Evolutionary conservation across 495 filamentous ascomycete genomes (phyloP).

Genomic region (Tirmania nivea): DNA sequence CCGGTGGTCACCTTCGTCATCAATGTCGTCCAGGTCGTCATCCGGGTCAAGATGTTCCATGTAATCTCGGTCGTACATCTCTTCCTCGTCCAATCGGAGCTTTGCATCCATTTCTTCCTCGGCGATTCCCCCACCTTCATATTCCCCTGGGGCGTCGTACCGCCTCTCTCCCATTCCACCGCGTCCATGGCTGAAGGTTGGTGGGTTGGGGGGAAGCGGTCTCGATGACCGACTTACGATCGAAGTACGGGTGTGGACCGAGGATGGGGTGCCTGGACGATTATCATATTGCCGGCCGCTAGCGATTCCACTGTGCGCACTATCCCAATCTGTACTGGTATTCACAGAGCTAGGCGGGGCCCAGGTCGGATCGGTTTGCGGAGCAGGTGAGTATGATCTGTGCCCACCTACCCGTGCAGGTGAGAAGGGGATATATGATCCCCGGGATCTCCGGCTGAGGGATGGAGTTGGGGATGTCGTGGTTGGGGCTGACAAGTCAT

Average conservation of each 20-base stretch:
- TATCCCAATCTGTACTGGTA: background rate
- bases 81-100: no score
- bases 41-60: conserved; percentile 26
- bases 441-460: background rate
- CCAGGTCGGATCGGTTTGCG: background rate
- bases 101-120: no score
- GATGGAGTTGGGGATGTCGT: background rate
- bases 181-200: no score
- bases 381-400: background rate
- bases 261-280: no score
- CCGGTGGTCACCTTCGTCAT: conserved; percentile 4
- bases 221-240: no score
- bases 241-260: no score
- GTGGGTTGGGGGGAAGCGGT: no score
- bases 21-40: conserved; percentile 11
- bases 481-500: background rate
- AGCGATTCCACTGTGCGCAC: no score
- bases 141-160: no score
- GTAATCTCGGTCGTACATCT: background rate
- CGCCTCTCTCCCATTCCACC: no score
- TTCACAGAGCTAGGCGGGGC: background rate
- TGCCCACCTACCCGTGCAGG: background rate
- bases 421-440: background rate
- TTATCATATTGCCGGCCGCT: no score
- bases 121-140: no score